Evolutionary conservation across 78 protist genomes (phyloP).

Genomic region (Dictyostelium brefeldianum): DNA sequence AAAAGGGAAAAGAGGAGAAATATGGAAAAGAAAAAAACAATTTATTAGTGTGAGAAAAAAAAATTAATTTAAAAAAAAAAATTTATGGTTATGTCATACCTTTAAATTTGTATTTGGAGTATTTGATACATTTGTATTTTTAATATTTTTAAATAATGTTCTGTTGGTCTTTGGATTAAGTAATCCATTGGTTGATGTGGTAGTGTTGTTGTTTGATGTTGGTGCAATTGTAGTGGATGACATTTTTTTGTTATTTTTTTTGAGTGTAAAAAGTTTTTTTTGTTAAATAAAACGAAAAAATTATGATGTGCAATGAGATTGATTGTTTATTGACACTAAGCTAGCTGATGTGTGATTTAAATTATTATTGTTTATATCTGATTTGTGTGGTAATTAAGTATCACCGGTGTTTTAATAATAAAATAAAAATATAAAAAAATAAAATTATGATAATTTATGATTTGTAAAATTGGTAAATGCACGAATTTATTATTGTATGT

Average conservation of each 20-base stretch:
- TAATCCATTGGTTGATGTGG: neutral
- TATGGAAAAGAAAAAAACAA: neutral
- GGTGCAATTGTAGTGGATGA: neutral
- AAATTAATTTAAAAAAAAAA: neutral
- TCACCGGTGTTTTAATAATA: slow-evolving; percentile 15
- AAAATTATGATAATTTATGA: too few relatives aligned
- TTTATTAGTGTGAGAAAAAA: neutral
- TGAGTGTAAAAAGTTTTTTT: neutral
- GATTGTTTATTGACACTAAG: too few relatives aligned
- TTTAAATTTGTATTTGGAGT: neutral
- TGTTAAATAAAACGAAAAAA: neutral
- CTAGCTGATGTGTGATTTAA: too few relatives aligned
- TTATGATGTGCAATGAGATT: neutral
- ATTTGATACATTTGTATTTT: neutral
- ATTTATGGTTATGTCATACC: neutral
- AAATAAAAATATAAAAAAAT: neutral
- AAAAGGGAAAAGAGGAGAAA: too few relatives aligned
- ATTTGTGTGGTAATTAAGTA: slow-evolving; percentile 5
- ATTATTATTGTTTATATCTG: neutral
- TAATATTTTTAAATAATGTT: neutral
- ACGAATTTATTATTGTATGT: too few relatives aligned
- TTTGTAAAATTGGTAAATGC: too few relatives aligned
- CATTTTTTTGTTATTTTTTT: neutral
- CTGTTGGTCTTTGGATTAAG: slow-evolving; percentile 1
- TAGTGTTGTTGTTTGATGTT: neutral